Percentiles rank a stretch among this genome's conserved stretches.
phyloP scores from a whole-genome alignment of 108 stramenopile genomes.

The Cyclotella cryptica region DNA sequence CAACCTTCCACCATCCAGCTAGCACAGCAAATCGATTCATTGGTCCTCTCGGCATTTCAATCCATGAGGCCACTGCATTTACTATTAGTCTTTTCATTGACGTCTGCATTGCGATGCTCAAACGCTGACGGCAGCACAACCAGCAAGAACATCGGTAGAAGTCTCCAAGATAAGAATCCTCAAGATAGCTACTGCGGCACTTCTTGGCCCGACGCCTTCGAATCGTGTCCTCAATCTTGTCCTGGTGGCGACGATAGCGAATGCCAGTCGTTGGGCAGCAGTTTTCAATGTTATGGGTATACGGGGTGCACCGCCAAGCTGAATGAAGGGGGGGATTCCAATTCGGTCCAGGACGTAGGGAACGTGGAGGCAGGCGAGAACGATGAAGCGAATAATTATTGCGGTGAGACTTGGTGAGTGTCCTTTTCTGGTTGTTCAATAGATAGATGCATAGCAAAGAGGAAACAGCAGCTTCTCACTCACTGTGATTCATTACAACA shows the following conservation, averaged over 20 bases:
- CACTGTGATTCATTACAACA: background rate
- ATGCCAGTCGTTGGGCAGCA: slow-evolving; percentile 6
- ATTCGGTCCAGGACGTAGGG: background rate
- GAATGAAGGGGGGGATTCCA: background rate
- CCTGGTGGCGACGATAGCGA: background rate
- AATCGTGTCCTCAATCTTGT: background rate
- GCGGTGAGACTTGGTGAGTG: slow-evolving; percentile 9
- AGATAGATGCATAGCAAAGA: background rate
- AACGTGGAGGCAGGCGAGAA: background rate
- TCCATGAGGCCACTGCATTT: no score
- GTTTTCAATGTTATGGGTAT: slow-evolving; percentile 8
- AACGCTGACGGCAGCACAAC: no score
- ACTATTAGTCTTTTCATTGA: no score
- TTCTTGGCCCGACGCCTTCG: slow-evolving; percentile 23
- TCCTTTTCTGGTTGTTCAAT: background rate
- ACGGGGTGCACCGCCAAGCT: slow-evolving; percentile 15
- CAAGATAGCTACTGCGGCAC: slow-evolving; percentile 21
- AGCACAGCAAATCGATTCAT: no score
- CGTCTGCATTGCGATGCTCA: no score
- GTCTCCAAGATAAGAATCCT: background rate
- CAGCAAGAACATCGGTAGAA: no score
- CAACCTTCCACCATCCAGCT: no score
- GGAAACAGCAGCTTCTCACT: background rate
- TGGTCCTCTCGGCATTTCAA: no score
- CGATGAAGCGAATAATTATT: slow-evolving; percentile 1